A percentile compares a stretch with the other conserved stretches of the same genome.
These are phyloP conservation scores for Microcyclosporella mali DNA, from an alignment of 2,329 filamentous ascomycete genomes.

Conservation along the genomic window DNA sequence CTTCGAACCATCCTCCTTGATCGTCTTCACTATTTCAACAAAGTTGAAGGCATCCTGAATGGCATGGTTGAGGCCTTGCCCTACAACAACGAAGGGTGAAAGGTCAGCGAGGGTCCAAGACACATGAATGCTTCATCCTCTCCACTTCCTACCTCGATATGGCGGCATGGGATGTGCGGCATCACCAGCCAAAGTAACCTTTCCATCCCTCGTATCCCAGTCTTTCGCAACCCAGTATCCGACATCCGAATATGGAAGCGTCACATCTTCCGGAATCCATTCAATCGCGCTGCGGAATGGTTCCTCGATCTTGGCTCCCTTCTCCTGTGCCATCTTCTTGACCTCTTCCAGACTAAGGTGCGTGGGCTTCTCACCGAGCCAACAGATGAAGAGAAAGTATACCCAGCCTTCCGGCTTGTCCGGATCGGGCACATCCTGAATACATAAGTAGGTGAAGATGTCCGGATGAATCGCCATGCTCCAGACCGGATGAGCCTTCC, in stretches of 20 bases:
- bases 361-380: slow-evolving; percentile 8
- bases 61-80: slow-evolving; percentile 40
- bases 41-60: slow-evolving; percentile 38
- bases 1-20: slow-evolving; percentile 1
- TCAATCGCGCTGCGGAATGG: slow-evolving; percentile 17
- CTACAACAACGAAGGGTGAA: slow-evolving; percentile 10
- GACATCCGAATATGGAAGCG: slow-evolving; percentile 10
- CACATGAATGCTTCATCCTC: slow-evolving; percentile 16
- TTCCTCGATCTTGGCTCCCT: slow-evolving; percentile 2
- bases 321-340: slow-evolving; percentile 1
- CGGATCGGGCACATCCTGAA: slow-evolving; percentile 13
- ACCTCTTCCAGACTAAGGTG: background rate
- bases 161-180: slow-evolving; percentile 19
- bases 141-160: slow-evolving; percentile 28
- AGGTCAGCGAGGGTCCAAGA: slow-evolving; percentile 33
- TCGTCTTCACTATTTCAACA: slow-evolving; percentile 17
- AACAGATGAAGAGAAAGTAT: slow-evolving; percentile 15
- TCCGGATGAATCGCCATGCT: slow-evolving; percentile 11
- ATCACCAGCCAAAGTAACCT: slow-evolving; percentile 14
- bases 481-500: slow-evolving; percentile 15
- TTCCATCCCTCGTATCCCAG: slow-evolving; percentile 22
- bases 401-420: slow-evolving; percentile 15
- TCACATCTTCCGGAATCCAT: slow-evolving; percentile 11
- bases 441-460: slow-evolving; percentile 9
- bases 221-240: slow-evolving; percentile 18